phyloP scores from a whole-genome alignment of 179 eudicot species.

The Amaranthus tricolor region DNA sequence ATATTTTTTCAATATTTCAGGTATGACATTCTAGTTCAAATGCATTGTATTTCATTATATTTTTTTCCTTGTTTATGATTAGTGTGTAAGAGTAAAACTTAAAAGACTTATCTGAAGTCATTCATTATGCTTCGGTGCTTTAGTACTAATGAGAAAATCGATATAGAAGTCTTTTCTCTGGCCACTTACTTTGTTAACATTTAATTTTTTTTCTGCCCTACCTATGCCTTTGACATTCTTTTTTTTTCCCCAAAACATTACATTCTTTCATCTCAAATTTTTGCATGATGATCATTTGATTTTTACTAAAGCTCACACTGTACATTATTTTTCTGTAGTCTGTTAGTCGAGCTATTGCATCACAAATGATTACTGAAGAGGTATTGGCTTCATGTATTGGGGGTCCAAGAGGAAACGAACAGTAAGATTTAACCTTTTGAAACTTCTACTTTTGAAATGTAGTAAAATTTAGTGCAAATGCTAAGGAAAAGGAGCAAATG shows the following conservation, averaged over 20 bases:
- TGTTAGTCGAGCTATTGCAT: slow-evolving; percentile 63
- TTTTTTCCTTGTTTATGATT: neutral
- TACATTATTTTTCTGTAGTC: slow-evolving; percentile 39
- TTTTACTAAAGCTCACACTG: slow-evolving; percentile 1
- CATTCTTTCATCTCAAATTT: neutral
- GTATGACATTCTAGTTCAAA: slow-evolving; percentile 29
- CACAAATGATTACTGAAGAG: slow-evolving; percentile 73
- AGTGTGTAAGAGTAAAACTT: neutral
- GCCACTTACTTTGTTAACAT: too few relatives aligned
- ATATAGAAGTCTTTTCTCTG: neutral
- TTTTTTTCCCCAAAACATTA: neutral
- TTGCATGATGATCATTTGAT: slow-evolving; percentile 3
- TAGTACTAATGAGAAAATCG: neutral
- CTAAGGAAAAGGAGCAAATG: neutral
- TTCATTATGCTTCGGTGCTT: neutral
- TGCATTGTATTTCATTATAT: neutral
- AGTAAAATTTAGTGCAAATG: too few relatives aligned
- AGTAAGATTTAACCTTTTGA: slow-evolving; percentile 44
- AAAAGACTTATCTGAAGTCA: neutral
- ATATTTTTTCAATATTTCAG: slow-evolving; percentile 58
- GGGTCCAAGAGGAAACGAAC: slow-evolving; percentile 96
- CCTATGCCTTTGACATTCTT: neutral
- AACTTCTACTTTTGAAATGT: neutral
- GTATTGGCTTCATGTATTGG: slow-evolving; percentile 74
- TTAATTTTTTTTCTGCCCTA: neutral